Percentiles rank a stretch among this genome's conserved stretches.
Conservation (phyloP, 257 asterid species). For the Cinchona pubescens region DNA sequence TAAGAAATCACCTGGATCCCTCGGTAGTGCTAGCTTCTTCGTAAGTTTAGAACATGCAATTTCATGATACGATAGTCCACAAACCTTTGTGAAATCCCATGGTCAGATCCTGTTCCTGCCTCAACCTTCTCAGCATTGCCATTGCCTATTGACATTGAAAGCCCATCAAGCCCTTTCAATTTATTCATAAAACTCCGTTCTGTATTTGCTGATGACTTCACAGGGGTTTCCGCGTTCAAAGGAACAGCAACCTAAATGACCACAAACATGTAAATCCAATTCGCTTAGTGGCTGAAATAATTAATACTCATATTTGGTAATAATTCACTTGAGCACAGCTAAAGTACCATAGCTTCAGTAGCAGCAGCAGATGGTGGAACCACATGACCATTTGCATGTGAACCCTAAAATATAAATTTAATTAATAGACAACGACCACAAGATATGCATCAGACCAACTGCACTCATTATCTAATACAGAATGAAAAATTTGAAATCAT, state of each 20-base stretch:
- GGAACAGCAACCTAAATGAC: constrained; percentile 62
- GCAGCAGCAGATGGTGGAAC: constrained; percentile 25
- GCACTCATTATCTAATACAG: background rate
- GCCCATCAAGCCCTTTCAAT: constrained; percentile 78
- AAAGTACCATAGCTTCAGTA: constrained; percentile 30
- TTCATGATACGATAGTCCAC: constrained; percentile 15
- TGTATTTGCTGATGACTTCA: constrained; percentile 53
- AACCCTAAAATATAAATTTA: constrained; percentile 20
- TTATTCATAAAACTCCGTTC: constrained; percentile 63
- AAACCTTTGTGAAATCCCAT: constrained; percentile 68
- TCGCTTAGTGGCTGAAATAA: background rate
- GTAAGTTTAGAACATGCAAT: background rate
- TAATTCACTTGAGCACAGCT: background rate
- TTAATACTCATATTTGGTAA: background rate
- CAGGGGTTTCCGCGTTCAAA: constrained; percentile 55
- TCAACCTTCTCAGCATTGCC: constrained; percentile 56
- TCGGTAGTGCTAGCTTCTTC: background rate
- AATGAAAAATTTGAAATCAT: background rate
- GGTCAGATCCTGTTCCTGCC: constrained; percentile 59
- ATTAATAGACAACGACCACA: background rate
- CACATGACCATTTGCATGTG: constrained; percentile 31
- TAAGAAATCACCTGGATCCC: background rate
- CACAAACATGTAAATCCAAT: constrained; percentile 3
- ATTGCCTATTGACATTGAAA: constrained; percentile 78
- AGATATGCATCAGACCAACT: background rate